Conservation (phyloP, 352 stramenopile genomes). For the Phytophthora idaei region DNA sequence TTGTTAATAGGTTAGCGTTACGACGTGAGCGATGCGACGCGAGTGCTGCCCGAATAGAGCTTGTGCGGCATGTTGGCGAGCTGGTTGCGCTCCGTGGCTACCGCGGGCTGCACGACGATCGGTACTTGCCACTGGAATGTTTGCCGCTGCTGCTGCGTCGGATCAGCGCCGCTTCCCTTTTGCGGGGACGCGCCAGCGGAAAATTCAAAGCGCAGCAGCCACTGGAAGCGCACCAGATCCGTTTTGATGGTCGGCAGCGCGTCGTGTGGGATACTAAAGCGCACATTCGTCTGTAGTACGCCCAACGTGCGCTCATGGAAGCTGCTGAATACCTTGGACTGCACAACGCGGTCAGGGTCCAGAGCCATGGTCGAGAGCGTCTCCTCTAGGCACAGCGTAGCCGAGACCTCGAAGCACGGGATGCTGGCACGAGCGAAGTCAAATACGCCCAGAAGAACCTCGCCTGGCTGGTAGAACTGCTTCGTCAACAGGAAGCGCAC, state of each 20-base stretch:
- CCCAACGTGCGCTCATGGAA: constrained; percentile 55
- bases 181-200: constrained; percentile 28
- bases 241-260: constrained; percentile 61
- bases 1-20: constrained; percentile 5
- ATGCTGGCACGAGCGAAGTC: constrained; percentile 67
- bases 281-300: constrained; percentile 59
- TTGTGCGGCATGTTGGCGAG: constrained; percentile 64
- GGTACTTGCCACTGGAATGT: constrained; percentile 65
- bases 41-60: constrained; percentile 53
- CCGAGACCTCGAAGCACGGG: constrained; percentile 54
- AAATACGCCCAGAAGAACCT: constrained; percentile 60
- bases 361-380: constrained; percentile 56
- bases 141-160: constrained; percentile 29
- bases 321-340: constrained; percentile 52
- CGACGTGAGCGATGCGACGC: constrained; percentile 26
- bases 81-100: constrained; percentile 36
- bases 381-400: constrained; percentile 59
- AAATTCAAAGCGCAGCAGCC: constrained; percentile 70
- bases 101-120: constrained; percentile 47
- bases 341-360: constrained; percentile 56
- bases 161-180: neutral
- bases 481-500: constrained; percentile 67
- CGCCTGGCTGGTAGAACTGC: constrained; percentile 68
- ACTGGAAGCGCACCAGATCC: constrained; percentile 68
- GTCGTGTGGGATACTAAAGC: constrained; percentile 61